These are phyloP conservation scores for Russula emetica DNA, from an alignment of 768 basidiomycete species.

Conservation along the genomic window DNA sequence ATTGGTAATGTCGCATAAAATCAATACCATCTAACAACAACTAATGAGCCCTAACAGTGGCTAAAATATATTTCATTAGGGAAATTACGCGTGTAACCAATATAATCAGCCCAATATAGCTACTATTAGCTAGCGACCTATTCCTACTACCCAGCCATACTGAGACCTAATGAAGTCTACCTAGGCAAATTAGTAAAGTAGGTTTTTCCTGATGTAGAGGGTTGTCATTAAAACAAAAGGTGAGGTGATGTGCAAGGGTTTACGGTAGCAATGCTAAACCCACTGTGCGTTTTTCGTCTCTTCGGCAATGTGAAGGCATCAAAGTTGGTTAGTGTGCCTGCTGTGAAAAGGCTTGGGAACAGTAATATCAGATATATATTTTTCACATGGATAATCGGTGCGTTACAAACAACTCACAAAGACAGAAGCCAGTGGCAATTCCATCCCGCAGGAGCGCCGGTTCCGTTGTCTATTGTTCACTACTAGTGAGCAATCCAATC, in stretches of 20 bases:
- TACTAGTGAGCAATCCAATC: background rate
- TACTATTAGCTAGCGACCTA: too few relatives aligned
- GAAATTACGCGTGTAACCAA: too few relatives aligned
- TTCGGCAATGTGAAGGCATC: conserved; percentile 85
- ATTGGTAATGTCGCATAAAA: too few relatives aligned
- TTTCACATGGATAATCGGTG: background rate
- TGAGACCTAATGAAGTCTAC: too few relatives aligned
- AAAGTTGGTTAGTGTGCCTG: conserved; percentile 85
- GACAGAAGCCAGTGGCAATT: conserved; percentile 91
- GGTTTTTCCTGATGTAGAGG: too few relatives aligned
- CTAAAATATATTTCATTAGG: too few relatives aligned
- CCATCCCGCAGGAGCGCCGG: conserved; percentile 82
- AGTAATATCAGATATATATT: too few relatives aligned
- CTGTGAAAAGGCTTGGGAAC: conserved; percentile 67
- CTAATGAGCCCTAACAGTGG: too few relatives aligned
- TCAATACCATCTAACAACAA: too few relatives aligned
- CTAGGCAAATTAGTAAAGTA: too few relatives aligned
- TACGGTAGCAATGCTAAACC: background rate
- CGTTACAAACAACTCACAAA: conserved; percentile 48
- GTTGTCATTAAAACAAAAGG: background rate
- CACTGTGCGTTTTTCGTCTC: conserved; percentile 80
- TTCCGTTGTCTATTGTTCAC: conserved; percentile 69
- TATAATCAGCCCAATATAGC: too few relatives aligned
- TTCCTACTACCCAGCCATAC: too few relatives aligned
- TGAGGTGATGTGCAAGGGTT: conserved; percentile 11